A percentile compares a stretch with the other conserved stretches of the same genome.
phyloP scores from a whole-genome alignment of 805 yeast genomes.

The Teunomyces atbi region DNA sequence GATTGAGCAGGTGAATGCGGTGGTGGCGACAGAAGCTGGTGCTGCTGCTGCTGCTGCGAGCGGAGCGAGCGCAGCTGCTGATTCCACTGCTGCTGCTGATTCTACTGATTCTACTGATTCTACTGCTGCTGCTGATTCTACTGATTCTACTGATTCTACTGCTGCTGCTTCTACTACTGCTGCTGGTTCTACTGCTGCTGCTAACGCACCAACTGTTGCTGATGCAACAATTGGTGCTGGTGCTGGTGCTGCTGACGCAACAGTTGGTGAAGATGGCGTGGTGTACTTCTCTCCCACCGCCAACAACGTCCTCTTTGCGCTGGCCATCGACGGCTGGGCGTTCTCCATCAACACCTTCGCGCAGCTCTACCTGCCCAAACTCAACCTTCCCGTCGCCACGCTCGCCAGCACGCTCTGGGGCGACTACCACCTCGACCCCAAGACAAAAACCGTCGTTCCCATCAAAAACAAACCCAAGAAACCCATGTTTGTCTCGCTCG shows the following conservation, averaged over 20 bases:
- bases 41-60: too few relatives aligned
- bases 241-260: too few relatives aligned
- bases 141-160: too few relatives aligned
- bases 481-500: constrained; percentile 83
- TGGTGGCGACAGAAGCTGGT: constrained; percentile 87
- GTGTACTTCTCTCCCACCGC: constrained; percentile 83
- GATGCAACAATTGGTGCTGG: constrained; percentile 21
- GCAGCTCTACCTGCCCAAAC: constrained; percentile 75
- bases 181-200: too few relatives aligned
- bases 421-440: constrained; percentile 84
- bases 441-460: constrained; percentile 77
- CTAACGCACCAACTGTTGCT: too few relatives aligned
- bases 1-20: constrained; percentile 92
- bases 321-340: constrained; percentile 98
- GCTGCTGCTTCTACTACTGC: too few relatives aligned
- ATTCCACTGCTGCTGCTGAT: constrained; percentile 55
- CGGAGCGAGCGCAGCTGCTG: constrained; percentile 40
- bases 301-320: constrained; percentile 86
- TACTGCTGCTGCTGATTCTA: too few relatives aligned
- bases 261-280: constrained; percentile 63
- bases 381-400: constrained; percentile 79
- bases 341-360: constrained; percentile 88
- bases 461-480: constrained; percentile 60
- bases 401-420: constrained; percentile 94
- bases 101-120: constrained; percentile 52